Base-by-base conservation (phyloP, 331 rosid species). In the Malus hybrid region DNA sequence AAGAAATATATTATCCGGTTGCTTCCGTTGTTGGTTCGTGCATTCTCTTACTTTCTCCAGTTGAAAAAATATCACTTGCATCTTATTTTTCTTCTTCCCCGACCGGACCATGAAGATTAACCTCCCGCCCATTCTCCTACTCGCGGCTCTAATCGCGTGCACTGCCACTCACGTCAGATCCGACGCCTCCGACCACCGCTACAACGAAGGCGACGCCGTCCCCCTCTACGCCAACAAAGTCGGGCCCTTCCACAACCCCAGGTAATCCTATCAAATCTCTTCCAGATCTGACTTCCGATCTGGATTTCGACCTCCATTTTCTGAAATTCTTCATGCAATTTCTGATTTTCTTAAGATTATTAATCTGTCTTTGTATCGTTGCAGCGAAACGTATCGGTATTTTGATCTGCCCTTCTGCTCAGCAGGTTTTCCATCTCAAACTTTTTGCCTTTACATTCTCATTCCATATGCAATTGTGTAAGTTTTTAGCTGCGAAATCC, bases 331-430 rank as follows among this genome's bases (percentile, higher is more conserved):
- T n/a, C 19, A 46, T 46, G 39, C 34, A 50, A 16, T 69, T 70
- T 7, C 76, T 22, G 24, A 71, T 33, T 46, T 22, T 70, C 2
- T 19, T 1, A 33, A 55, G 31, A 29, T 70, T 65, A 46, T 13
- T 44, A 27, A 61, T 75, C 64, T 55, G 36, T 81, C 48, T 71
- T 54, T 10, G 63, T 78, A 39, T 34, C 39, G 59, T 78, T 85
- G 27, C 96, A 92, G 97, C 65, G 97, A 92, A 81, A 92, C 96
- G 24, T 92, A 92, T 79, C 90, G 97, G 7, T 92, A 90, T 70
- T 87, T 90, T 59, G 96, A 90, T 90, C 96, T 93, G 15, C 93
- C 98, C 14, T 93, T 93, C 85, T 93, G 98, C 84, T 87, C 86
- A 0, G 39, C 81, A 86, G 90, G 90, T 86, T 75, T 79, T 20